Base-by-base conservation (phyloP, 768 basidiomycete species). In the Hirschioporus abietinus region DNA sequence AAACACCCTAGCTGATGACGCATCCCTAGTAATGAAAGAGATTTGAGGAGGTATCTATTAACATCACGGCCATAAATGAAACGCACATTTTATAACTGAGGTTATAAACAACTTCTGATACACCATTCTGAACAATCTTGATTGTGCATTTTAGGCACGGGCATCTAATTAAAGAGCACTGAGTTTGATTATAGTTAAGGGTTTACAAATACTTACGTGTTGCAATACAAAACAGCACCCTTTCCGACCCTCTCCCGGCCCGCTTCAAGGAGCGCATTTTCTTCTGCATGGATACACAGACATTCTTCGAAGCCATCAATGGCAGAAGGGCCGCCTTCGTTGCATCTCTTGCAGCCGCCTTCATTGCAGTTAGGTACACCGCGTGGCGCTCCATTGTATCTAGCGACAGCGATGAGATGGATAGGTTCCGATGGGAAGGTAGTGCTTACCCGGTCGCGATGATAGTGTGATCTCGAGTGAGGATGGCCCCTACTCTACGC, bases 91-190 rank as follows among this genome's bases (percentile, higher is more conserved):
- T 95, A 78, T 99, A 99, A 64, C 88, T 88, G 65, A 98, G 79
- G 74, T 95, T 96, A 75, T 99, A 99, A 5, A 99, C 92, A 3
- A 99, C 96, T 66, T 88, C 89, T 67, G 85, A 88, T 23, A 99
- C 90, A 0, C 96, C 96, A 24, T 89, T 91, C 74, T 99, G 96
- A 27, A 98, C 95, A 70, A 99, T 98, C 76, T 99, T 99, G 77
- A 98, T 88, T 0, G 96, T 94, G 74, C 97, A 99, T 70, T 86
- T 88, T n/a, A 99, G 81, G 75, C 97, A 99, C 0, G 97, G 97
- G 72, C 97, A 99, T n/a, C 96, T 99, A 73, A 20, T 58, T 42
- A 57, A 25, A 34, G 61, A 58, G 58, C 17, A 67, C n/a, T 63
- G 62, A 67, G 65, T 64, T 35, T 63, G 34, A 18, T 63, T 30